Evolutionary conservation across 345 rosid genomes (phyloP).

Genomic region (Brassica carinata): DNA sequence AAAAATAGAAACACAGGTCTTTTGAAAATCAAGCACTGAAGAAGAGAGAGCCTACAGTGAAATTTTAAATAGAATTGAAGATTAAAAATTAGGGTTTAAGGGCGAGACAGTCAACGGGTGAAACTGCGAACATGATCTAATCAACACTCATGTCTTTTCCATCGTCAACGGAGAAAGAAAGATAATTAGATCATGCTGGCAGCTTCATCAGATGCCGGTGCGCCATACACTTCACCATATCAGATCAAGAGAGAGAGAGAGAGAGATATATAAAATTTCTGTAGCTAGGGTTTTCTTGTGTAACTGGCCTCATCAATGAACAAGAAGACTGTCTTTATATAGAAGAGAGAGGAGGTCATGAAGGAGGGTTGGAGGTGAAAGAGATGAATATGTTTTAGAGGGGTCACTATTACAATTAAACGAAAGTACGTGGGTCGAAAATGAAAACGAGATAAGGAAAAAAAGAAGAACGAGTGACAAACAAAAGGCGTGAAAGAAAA

Average conservation of each 20-base stretch:
- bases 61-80: slow-evolving; percentile 1
- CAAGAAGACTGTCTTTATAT: slow-evolving; percentile 35
- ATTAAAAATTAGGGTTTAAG: slow-evolving; percentile 37
- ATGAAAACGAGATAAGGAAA: slow-evolving; percentile 9
- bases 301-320: slow-evolving; percentile 24
- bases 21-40: background rate
- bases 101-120: slow-evolving; percentile 76
- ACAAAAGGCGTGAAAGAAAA: slow-evolving; percentile 43
- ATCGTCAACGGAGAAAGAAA: slow-evolving; percentile 32
- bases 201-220: slow-evolving; percentile 91
- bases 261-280: background rate
- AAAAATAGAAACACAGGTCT: background rate
- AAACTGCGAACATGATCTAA: slow-evolving; percentile 92
- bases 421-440: slow-evolving; percentile 13
- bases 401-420: slow-evolving; percentile 16
- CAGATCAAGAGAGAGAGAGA: background rate
- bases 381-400: slow-evolving; percentile 11
- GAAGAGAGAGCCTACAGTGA: slow-evolving; percentile 14
- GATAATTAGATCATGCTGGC: slow-evolving; percentile 97
- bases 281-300: slow-evolving; percentile 29
- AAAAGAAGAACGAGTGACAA: slow-evolving; percentile 39
- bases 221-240: slow-evolving; percentile 41
- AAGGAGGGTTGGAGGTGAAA: slow-evolving; percentile 5
- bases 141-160: slow-evolving; percentile 44
- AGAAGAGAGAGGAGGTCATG: slow-evolving; percentile 23